Evolutionary conservation across 331 rosid genomes (phyloP).

Genomic region (Arachis monticola): DNA sequence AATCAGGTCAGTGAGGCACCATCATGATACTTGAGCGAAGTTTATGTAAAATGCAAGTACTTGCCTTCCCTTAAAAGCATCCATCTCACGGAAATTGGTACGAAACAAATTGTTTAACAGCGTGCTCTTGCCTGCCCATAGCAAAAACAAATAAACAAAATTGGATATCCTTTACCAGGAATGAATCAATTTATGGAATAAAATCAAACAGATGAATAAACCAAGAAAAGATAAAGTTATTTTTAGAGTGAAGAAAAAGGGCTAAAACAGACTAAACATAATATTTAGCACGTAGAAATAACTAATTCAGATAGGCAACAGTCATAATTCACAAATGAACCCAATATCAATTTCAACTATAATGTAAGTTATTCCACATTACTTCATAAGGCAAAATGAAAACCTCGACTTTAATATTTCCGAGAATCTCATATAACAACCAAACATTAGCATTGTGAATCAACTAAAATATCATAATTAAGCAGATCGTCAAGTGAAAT

Average conservation of each 20-base stretch:
- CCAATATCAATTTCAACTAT: conserved; percentile 19
- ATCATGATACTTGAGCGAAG: conserved; percentile 9
- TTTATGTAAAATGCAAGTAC: conserved; percentile 33
- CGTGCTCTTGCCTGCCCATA: conserved; percentile 89
- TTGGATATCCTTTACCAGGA: conserved; percentile 25
- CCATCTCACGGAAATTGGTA: conserved; percentile 97
- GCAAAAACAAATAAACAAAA: conserved; percentile 21
- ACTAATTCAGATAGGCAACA: conserved; percentile 12
- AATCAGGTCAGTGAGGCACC: conserved; percentile 22
- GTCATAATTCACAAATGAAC: conserved; percentile 27
- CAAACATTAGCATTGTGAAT: conserved; percentile 22
- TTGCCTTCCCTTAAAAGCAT: conserved; percentile 95
- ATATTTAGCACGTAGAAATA: conserved; percentile 22
- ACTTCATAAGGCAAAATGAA: conserved; percentile 15
- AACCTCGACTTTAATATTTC: conserved; percentile 23
- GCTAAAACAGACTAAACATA: conserved; percentile 18
- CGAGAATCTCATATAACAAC: conserved; percentile 22
- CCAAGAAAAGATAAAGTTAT: conserved; percentile 6
- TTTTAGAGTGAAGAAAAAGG: conserved; percentile 1
- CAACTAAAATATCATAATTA: conserved; percentile 26
- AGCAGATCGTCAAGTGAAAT: neutral
- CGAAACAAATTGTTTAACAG: conserved; percentile 76
- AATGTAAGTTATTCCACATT: conserved; percentile 15
- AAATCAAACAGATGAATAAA: conserved; percentile 25
- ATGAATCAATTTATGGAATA: neutral